Evolutionary conservation across 176 grass and related monocot species (phyloP), one percentile per base, ranked within the genome.

Genomic region (Eragrostis curvula): DNA sequence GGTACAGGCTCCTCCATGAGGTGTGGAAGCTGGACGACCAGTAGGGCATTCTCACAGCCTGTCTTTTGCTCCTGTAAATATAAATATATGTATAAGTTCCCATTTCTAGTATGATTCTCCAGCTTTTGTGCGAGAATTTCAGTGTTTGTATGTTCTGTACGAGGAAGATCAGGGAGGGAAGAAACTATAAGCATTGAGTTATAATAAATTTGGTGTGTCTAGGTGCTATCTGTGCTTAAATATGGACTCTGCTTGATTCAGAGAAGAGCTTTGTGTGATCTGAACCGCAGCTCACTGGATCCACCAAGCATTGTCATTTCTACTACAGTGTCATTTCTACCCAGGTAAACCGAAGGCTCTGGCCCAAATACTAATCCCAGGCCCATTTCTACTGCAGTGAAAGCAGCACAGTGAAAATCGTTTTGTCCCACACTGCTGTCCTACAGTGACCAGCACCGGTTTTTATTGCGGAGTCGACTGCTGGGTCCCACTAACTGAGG

Each of bases 1-100:
- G 92, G 58, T 98, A 95, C 72, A 88, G 88, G 79, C 89, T 98
- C 75, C 91, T 98, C 76, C 90, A 81, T 44, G 92, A 95, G 56
- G 91, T 98, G 20, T 98, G 96, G 96, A 95, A 79, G 79, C 84
- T 88, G 65, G 90, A 93, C 80, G 81, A 97, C 56, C 82, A 89
- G 71, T 85, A 85, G 70, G 49, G 9, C 30, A 9, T 48, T 24
- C 32, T 39, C 44, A 45, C 70, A 23, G 16, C 50, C 20, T 17
- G 29, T 58, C 7, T 39, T 23, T 79, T 40, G n/a, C 68, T 79
- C 13, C 24, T 74, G 23, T 80, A 55, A 11, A 76, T n/a, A n/a
- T n/a, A n/a, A n/a, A n/a, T 56, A 72, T 83, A 36, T 36, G 40
- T 53, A 23, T 13, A 51, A 78, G 59, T 16, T 72, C 17, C 5